These are phyloP conservation scores for Elongisporangium undulatum DNA, from an alignment of 352 stramenopile species.

Conservation along the genomic window DNA sequence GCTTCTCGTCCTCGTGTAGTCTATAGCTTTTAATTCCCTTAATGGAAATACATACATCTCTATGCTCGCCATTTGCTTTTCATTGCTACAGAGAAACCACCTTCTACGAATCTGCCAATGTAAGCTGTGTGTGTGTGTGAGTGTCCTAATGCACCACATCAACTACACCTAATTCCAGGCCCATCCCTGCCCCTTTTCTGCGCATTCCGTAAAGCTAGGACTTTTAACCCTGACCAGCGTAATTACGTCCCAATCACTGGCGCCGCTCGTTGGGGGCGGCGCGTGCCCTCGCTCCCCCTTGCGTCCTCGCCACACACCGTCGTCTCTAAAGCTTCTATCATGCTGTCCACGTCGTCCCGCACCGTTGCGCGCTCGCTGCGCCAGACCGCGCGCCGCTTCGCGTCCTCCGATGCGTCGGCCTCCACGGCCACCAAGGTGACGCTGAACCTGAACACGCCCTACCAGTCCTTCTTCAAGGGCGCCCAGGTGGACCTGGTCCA, in stretches of 20 bases:
- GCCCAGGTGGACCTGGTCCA: slow-evolving; percentile 90
- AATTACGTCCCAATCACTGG: slow-evolving; percentile 11
- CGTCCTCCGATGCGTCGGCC: slow-evolving; percentile 35
- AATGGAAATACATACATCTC: slow-evolving; percentile 2
- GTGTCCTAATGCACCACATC: neutral
- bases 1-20: neutral
- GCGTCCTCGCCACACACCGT: slow-evolving; percentile 9
- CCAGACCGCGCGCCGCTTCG: slow-evolving; percentile 54
- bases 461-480: slow-evolving; percentile 79
- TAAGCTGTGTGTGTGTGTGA: too few relatives aligned
- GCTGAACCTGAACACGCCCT: slow-evolving; percentile 80
- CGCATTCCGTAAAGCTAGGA: neutral
- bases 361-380: slow-evolving; percentile 53
- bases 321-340: slow-evolving; percentile 10
- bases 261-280: slow-evolving; percentile 9
- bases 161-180: neutral
- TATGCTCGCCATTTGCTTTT: neutral
- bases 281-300: slow-evolving; percentile 2
- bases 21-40: slow-evolving; percentile 1
- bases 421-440: slow-evolving; percentile 76
- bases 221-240: neutral
- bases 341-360: slow-evolving; percentile 51
- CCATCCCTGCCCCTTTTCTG: neutral
- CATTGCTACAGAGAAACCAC: too few relatives aligned
- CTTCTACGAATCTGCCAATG: too few relatives aligned